These are phyloP conservation scores for Fragilaria crotonensis DNA, from an alignment of 108 stramenopile species.

Conservation along the genomic window DNA sequence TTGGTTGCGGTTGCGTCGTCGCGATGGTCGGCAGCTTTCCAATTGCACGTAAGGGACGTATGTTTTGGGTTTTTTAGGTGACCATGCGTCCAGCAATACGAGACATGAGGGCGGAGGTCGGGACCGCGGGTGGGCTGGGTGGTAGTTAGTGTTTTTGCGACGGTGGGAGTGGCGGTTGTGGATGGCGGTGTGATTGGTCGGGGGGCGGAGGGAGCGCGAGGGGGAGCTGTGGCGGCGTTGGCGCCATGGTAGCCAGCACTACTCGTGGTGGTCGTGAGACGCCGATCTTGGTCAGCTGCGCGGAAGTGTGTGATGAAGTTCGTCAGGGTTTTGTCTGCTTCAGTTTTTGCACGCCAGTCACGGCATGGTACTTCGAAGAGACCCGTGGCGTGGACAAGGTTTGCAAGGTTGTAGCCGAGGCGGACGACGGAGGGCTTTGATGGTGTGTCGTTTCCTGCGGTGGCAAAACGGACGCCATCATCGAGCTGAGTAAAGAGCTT, in stretches of 20 bases:
- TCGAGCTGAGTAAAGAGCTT: slow-evolving; percentile 7
- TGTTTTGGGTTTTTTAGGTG: slow-evolving; percentile 1
- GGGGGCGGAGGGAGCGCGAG: background rate
- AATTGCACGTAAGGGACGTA: slow-evolving; percentile 11
- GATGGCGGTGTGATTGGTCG: no score
- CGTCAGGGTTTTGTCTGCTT: background rate
- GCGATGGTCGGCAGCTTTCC: slow-evolving; percentile 3
- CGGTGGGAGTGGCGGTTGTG: background rate
- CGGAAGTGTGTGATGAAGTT: slow-evolving; percentile 5
- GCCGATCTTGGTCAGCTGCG: background rate
- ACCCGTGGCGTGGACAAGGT: slow-evolving; percentile 1
- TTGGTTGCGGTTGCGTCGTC: background rate
- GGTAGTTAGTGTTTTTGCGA: background rate
- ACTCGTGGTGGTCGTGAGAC: background rate
- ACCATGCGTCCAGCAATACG: slow-evolving; percentile 16
- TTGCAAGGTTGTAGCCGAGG: background rate
- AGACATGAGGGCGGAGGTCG: background rate
- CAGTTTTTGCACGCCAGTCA: background rate
- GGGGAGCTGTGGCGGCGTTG: slow-evolving; percentile 2
- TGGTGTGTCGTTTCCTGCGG: background rate
- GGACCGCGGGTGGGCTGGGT: background rate
- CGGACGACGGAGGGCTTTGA: background rate
- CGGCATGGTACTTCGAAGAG: background rate
- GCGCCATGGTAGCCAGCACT: slow-evolving; percentile 1
- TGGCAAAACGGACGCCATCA: slow-evolving; percentile 4